These are phyloP conservation scores for Linum tenue DNA, from an alignment of 345 rosid species.

Conservation along the genomic window DNA sequence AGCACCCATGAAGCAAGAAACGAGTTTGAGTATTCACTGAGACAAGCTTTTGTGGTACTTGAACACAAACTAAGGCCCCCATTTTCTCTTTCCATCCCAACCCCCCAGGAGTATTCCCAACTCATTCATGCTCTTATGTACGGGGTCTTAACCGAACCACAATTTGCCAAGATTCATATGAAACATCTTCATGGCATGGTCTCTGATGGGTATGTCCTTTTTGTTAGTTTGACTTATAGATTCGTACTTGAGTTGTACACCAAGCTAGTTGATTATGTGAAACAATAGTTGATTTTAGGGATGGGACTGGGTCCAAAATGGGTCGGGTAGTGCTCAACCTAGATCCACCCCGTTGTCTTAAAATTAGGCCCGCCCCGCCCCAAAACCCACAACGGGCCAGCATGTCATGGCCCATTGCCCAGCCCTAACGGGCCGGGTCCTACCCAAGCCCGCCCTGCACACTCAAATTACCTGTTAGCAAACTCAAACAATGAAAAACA, in stretches of 20 bases:
- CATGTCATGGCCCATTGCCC: too few species aligned
- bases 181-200: conserved; percentile 66
- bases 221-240: conserved; percentile 33
- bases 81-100: conserved; percentile 42
- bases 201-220: conserved; percentile 58
- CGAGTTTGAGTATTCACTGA: conserved; percentile 44
- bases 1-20: conserved; percentile 40
- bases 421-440: too few species aligned
- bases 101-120: conserved; percentile 37
- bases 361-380: too few species aligned
- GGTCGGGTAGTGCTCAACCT: too few species aligned
- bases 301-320: too few species aligned
- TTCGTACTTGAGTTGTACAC: conserved; percentile 44
- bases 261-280: conserved; percentile 48
- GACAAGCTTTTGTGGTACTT: conserved; percentile 46
- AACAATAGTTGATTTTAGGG: conserved; percentile 43
- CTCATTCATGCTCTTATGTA: conserved; percentile 57
- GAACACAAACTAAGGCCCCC: conserved; percentile 51
- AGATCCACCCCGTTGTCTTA: too few species aligned
- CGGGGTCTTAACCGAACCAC: conserved; percentile 48
- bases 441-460: too few species aligned
- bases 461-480: too few species aligned
- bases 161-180: conserved; percentile 33
- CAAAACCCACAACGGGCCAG: too few species aligned
- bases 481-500: too few species aligned